Conservation (phyloP, 2,329 filamentous ascomycete genomes). For the Verticillium albo-atrum region DNA sequence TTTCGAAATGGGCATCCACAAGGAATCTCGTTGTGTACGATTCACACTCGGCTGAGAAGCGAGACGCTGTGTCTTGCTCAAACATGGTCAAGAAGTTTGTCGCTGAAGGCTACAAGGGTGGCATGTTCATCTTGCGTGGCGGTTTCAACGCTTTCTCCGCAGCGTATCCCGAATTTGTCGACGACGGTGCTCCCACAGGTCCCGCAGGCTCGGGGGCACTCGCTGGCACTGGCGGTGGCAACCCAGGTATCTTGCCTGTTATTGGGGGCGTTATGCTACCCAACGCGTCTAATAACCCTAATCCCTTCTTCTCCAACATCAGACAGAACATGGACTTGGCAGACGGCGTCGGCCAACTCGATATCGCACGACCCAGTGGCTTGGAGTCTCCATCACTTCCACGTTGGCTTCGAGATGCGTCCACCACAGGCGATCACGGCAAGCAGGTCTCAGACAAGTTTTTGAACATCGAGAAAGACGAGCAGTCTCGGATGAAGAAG, state of each 20-base stretch:
- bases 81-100: constrained; percentile 94
- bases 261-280: constrained; percentile 87
- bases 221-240: constrained; percentile 11
- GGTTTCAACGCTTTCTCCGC: constrained; percentile 74
- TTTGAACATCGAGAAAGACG: constrained; percentile 74
- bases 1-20: constrained; percentile 70
- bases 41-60: constrained; percentile 66
- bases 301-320: constrained; percentile 95
- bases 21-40: constrained; percentile 87
- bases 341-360: constrained; percentile 82
- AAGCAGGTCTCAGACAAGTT: constrained; percentile 81
- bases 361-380: constrained; percentile 43
- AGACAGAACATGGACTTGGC: constrained; percentile 94
- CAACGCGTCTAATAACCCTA: constrained; percentile 59
- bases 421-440: constrained; percentile 65
- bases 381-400: constrained; percentile 56
- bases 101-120: constrained; percentile 74
- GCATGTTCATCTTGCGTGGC: constrained; percentile 70
- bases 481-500: constrained; percentile 89
- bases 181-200: constrained; percentile 36
- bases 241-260: constrained; percentile 62
- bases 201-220: constrained; percentile 15
- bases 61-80: constrained; percentile 74
- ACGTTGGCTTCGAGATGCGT: constrained; percentile 69
- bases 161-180: constrained; percentile 61